Percentiles rank a stretch among this genome's conserved stretches.
These are phyloP conservation scores for Trametes pubescens DNA, from an alignment of 1,284 basidiomycete species.

Conservation along the genomic window DNA sequence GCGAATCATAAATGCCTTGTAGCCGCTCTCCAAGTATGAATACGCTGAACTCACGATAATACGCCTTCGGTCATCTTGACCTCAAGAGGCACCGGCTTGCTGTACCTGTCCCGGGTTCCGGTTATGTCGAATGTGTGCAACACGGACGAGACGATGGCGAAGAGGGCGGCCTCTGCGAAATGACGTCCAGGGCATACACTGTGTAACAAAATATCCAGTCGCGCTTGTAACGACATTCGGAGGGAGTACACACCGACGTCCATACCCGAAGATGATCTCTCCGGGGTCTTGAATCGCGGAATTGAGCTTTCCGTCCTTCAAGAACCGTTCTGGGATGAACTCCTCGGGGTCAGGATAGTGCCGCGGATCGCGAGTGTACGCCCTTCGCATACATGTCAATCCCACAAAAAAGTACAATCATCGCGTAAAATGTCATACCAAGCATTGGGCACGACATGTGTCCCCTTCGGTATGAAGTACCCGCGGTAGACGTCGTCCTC, in stretches of 20 bases:
- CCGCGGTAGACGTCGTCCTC: conserved; percentile 33
- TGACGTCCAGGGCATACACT: conserved; percentile 27
- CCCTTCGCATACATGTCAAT: conserved; percentile 2
- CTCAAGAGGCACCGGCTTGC: conserved; percentile 1
- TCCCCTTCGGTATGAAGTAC: conserved; percentile 37
- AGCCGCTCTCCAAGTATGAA: not conserved
- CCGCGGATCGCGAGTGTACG: conserved; percentile 12
- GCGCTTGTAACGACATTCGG: not conserved
- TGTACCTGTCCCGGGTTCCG: conserved; percentile 10
- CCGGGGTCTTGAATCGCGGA: conserved; percentile 6
- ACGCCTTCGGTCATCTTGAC: conserved; percentile 19
- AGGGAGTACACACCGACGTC: conserved; percentile 12
- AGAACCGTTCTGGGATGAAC: conserved; percentile 16
- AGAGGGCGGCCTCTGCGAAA: conserved; percentile 18
- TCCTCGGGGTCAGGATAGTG: conserved; percentile 12
- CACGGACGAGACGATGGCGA: conserved; percentile 15
- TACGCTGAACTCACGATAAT: conserved; percentile 12
- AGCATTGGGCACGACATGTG: conserved; percentile 27
- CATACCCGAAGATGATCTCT: conserved; percentile 23
- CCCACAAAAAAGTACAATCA: not conserved
- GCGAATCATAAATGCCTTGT: not conserved
- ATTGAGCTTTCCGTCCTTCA: conserved; percentile 11
- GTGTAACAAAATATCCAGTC: not conserved
- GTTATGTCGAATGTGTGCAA: conserved; percentile 18
- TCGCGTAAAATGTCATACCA: conserved; percentile 5